Conservation (phyloP, 441 rosid genomes). For the Pelargonium cotyledonis region DNA sequence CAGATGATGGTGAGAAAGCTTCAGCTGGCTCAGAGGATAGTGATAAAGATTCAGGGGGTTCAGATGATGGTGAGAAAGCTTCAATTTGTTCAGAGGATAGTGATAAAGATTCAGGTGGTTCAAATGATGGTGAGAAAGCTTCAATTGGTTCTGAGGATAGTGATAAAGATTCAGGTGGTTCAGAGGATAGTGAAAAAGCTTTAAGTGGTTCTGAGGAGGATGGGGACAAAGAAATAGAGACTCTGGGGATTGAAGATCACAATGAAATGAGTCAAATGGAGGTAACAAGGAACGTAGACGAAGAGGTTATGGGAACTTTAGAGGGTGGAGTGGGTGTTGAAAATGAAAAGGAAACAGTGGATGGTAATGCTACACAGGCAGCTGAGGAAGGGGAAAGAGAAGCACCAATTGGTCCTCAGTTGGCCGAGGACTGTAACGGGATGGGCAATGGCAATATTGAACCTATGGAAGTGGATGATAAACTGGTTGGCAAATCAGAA, state of each 20-base stretch:
- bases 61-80: slow-evolving; percentile 17
- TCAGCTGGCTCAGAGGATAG: neutral
- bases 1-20: slow-evolving; percentile 30
- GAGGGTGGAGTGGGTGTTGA: slow-evolving; percentile 17
- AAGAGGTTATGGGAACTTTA: slow-evolving; percentile 13
- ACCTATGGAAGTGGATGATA: slow-evolving; percentile 24
- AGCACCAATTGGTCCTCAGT: slow-evolving; percentile 21
- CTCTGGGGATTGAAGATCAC: slow-evolving; percentile 20
- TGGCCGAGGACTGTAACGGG: slow-evolving; percentile 18
- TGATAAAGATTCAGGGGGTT: neutral
- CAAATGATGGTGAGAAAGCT: slow-evolving; percentile 23
- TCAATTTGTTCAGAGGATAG: slow-evolving; percentile 19
- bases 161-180: neutral
- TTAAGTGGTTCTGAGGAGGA: slow-evolving; percentile 13
- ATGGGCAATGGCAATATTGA: slow-evolving; percentile 28
- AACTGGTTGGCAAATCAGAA: slow-evolving; percentile 21
- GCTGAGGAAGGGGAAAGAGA: slow-evolving; percentile 30
- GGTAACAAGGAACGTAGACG: slow-evolving; percentile 6
- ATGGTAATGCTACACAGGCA: slow-evolving; percentile 18
- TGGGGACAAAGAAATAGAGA: slow-evolving; percentile 26
- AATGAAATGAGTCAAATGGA: slow-evolving; percentile 20
- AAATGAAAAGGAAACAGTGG: slow-evolving; percentile 16
- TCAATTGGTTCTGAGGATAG: neutral
- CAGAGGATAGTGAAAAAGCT: slow-evolving; percentile 18
- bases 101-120: slow-evolving; percentile 20